phyloP scores from a whole-genome alignment of 2,329 filamentous ascomycete genomes.

The Bimuria novae-zelandiae region DNA sequence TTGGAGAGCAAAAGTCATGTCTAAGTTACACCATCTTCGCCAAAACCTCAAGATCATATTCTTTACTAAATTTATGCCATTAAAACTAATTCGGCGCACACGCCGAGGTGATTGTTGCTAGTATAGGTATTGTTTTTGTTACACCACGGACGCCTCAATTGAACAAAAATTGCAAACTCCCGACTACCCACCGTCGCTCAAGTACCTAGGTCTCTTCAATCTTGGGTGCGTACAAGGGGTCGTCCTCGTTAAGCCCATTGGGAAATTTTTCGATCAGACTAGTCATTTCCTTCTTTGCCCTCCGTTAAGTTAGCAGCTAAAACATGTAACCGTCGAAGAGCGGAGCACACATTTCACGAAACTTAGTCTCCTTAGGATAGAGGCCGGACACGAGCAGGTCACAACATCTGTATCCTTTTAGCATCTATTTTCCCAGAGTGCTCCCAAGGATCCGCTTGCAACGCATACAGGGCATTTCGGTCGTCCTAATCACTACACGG shows the following conservation, averaged over 20 bases:
- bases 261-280: background rate
- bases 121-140: no score
- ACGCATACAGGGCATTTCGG: background rate
- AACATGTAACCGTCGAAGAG: background rate
- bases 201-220: no score
- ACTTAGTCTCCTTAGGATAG: background rate
- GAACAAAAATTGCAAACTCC: no score
- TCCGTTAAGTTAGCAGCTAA: background rate
- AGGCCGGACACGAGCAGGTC: background rate
- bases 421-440: background rate
- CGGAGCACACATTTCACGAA: background rate
- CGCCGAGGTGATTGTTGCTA: no score
- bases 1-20: no score
- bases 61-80: no score
- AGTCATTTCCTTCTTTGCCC: background rate
- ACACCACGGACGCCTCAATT: no score
- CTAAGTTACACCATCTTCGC: no score
- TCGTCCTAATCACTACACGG: slow-evolving; percentile 2
- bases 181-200: no score
- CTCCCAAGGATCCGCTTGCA: background rate
- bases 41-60: no score
- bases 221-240: background rate
- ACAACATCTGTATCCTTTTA: background rate
- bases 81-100: no score
- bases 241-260: background rate